Conservation (phyloP, 345 rosid genomes). For the Draba incana region DNA sequence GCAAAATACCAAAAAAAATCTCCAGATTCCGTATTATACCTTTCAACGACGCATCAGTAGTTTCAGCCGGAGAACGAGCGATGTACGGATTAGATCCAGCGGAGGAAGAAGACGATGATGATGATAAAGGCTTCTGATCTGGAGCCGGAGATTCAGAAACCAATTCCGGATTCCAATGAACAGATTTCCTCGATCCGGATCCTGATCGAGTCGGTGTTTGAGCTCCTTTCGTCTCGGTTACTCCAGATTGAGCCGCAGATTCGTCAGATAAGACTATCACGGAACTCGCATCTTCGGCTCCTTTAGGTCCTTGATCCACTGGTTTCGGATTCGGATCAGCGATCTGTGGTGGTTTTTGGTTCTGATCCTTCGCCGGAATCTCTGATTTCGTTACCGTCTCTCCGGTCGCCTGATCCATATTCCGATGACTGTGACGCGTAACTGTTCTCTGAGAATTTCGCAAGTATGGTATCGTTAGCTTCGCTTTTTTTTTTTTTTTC, state of each 20-base stretch:
- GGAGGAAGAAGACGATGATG: slow-evolving; percentile 22
- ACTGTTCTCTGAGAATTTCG: slow-evolving; percentile 2
- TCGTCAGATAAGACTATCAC: slow-evolving; percentile 35
- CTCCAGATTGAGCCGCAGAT: slow-evolving; percentile 27
- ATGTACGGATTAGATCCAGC: slow-evolving; percentile 57
- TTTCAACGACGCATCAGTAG: slow-evolving; percentile 51
- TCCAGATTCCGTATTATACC: slow-evolving; percentile 39
- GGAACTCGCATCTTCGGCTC: slow-evolving; percentile 39
- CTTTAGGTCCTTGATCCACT: slow-evolving; percentile 40
- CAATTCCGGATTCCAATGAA: slow-evolving; percentile 71
- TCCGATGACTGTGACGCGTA: slow-evolving; percentile 17
- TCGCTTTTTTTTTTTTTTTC: neutral
- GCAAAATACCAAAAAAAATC: neutral
- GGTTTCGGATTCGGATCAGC: slow-evolving; percentile 33
- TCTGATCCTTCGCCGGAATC: slow-evolving; percentile 48
- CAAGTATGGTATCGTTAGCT: slow-evolving; percentile 16
- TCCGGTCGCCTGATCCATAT: slow-evolving; percentile 51
- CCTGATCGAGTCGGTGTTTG: slow-evolving; percentile 33
- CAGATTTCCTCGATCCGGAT: slow-evolving; percentile 57
- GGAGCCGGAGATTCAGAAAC: slow-evolving; percentile 50
- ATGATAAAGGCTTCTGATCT: slow-evolving; percentile 26
- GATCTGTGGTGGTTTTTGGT: slow-evolving; percentile 23
- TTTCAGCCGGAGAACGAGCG: slow-evolving; percentile 43
- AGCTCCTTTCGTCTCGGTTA: slow-evolving; percentile 28
- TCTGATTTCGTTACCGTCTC: slow-evolving; percentile 56